Base-by-base conservation (phyloP, 2,329 filamentous ascomycete species). In the Davidsoniella neocaledoniae region DNA sequence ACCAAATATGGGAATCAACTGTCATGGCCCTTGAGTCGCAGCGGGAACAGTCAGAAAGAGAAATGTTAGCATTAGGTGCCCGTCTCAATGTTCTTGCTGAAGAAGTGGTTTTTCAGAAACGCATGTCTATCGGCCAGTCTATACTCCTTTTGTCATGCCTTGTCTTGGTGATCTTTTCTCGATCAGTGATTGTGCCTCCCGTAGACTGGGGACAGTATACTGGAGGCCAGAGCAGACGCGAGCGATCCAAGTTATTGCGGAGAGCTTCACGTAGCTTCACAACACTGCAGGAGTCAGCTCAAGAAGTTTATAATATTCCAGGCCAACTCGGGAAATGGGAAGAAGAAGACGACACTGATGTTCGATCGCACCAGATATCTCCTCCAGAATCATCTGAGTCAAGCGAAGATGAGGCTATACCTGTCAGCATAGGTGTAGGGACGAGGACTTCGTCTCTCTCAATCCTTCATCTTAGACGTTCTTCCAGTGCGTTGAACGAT, bases 1-100 rank as follows among this genome's bases (percentile, higher is more conserved):
- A 96, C 60, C 86, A 95, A 60, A 79, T 96, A 10, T 96, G 90
- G 88, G 88, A 94, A 64, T 90, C 84, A 17, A 95, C 93, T 9
- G 82, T 95, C 19, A 81, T 94, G 50, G 88, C 93, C 26, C 76
- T 96, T 12, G 87, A 95, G 61, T 81, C 79, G 40, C 90, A 95
- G 62, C 80, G 86, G 40, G 83, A 94, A 60, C 81, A 86, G 57
- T 85, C 85, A 14, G 79, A 88, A 59, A 74, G 79, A 50, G 88
- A 96, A 60, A 81, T 94, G 53, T 72, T 87, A 40, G 88, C 88
- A 2, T 72, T 96, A 48, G 85, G 81, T 58, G 69, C 79, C 7
- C 77, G 91, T 21, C 74, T 98, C 39, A 88, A 84, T 52, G 72
- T 96, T 29, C 74, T 98, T 9, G 90, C 90, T n/a, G 90, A 96